Conservation (phyloP, 805 yeast species). For the Candida maesae region DNA sequence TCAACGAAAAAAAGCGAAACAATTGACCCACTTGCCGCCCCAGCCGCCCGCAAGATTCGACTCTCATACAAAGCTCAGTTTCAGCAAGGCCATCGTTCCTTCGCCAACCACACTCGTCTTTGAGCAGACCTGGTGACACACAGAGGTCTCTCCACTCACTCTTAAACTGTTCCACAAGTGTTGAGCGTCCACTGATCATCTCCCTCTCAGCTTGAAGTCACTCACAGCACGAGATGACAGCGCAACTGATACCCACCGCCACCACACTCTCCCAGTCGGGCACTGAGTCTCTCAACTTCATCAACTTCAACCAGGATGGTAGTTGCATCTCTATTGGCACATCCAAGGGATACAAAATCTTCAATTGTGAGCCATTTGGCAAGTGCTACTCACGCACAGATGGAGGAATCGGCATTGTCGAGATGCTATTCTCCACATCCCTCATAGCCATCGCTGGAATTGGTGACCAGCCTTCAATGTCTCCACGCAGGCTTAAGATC, state of each 20-base stretch:
- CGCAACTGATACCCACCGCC: neutral
- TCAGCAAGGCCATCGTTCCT: no score
- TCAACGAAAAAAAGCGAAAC: no score
- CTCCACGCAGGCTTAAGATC: constrained; percentile 80
- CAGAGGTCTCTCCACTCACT: no score
- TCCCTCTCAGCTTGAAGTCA: neutral
- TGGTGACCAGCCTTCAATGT: constrained; percentile 61
- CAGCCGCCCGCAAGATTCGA: no score
- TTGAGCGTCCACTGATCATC: no score
- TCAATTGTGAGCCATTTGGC: constrained; percentile 66
- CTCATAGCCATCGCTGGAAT: constrained; percentile 68
- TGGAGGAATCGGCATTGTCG: constrained; percentile 63
- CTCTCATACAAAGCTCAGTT: no score
- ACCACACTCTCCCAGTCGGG: neutral
- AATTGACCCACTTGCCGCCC: no score
- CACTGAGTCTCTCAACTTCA: constrained; percentile 36
- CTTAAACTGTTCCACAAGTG: no score
- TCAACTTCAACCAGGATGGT: constrained; percentile 73
- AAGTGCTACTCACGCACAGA: constrained; percentile 39
- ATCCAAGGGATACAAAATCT: constrained; percentile 58
- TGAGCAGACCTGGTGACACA: no score
- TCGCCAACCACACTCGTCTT: no score
- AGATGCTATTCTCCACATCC: constrained; percentile 75
- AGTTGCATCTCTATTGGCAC: constrained; percentile 70
- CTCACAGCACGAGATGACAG: neutral